Percentiles rank a stretch among this genome's conserved stretches.
Conservation (phyloP, 2,329 filamentous ascomycete genomes). For the Phaeoacremonium minimum region DNA sequence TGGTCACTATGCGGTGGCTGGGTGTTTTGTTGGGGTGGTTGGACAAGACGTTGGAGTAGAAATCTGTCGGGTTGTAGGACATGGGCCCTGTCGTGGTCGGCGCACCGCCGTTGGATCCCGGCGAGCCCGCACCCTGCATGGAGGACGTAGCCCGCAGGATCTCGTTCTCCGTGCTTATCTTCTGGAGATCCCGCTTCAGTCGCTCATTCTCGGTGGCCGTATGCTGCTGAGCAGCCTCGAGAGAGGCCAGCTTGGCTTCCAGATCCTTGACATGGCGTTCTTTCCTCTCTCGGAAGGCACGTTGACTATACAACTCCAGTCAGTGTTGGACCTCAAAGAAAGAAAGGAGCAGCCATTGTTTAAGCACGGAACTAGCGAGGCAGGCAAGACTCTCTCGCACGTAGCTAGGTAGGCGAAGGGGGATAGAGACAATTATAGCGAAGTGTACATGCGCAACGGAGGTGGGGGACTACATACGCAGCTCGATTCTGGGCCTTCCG, state of each 20-base stretch:
- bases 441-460: neutral
- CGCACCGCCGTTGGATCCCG: constrained; percentile 37
- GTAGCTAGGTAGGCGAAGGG: neutral
- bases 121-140: constrained; percentile 29
- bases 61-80: constrained; percentile 68
- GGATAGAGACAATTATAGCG: constrained; percentile 1
- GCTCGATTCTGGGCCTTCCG: constrained; percentile 59
- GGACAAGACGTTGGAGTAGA: constrained; percentile 60
- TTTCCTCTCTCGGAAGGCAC: constrained; percentile 93
- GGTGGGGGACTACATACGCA: constrained; percentile 57
- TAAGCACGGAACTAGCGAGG: too few relatives aligned
- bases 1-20: constrained; percentile 65
- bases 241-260: constrained; percentile 74
- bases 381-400: too few relatives aligned
- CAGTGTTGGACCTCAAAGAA: neutral
- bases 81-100: constrained; percentile 62
- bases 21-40: constrained; percentile 59
- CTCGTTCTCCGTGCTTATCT: constrained; percentile 85
- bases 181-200: constrained; percentile 77
- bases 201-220: constrained; percentile 82
- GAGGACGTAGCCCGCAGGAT: constrained; percentile 77
- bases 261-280: constrained; percentile 88
- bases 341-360: too few relatives aligned
- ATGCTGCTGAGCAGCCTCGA: constrained; percentile 70
- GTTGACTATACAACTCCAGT: constrained; percentile 60